phyloP scores from a whole-genome alignment of 805 yeast genomes.

The Komagataella populi region DNA sequence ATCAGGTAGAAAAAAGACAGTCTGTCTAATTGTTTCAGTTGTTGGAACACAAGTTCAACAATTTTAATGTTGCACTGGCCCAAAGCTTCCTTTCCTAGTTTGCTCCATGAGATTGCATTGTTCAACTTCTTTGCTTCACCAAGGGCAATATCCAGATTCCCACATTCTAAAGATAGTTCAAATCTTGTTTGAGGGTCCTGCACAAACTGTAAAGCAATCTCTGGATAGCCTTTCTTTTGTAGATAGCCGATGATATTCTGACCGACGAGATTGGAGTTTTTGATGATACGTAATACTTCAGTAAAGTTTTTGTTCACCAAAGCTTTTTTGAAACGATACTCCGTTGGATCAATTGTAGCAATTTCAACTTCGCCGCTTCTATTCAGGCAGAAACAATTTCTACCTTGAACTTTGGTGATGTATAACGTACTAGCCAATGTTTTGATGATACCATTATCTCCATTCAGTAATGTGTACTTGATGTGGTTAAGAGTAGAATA shows the following conservation, averaged over 20 bases:
- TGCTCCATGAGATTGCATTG: conserved; percentile 60
- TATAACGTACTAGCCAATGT: conserved; percentile 85
- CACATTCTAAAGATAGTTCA: conserved; percentile 90
- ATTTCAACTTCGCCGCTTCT: conserved; percentile 78
- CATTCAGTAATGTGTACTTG: conserved; percentile 84
- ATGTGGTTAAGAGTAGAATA: conserved; percentile 94
- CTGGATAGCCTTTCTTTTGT: conserved; percentile 93
- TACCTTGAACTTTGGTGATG: conserved; percentile 57
- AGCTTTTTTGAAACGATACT: conserved; percentile 91
- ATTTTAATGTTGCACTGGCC: conserved; percentile 78
- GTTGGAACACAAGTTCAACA: conserved; percentile 82
- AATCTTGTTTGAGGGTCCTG: conserved; percentile 93
- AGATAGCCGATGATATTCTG: conserved; percentile 92
- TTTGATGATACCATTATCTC: conserved; percentile 90
- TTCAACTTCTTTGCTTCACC: conserved; percentile 75
- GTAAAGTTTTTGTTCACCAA: conserved; percentile 78
- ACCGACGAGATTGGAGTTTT: conserved; percentile 84
- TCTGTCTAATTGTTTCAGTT: conserved; percentile 75
- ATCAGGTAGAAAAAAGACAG: conserved; percentile 77
- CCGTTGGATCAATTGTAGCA: conserved; percentile 84
- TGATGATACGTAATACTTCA: conserved; percentile 84
- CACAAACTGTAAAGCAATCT: conserved; percentile 92
- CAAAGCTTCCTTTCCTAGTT: conserved; percentile 74
- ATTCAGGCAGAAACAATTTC: conserved; percentile 65
- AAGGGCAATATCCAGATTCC: conserved; percentile 76